Conservation (phyloP, 2,329 filamentous ascomycete genomes). For the Colletotrichum sp. region DNA sequence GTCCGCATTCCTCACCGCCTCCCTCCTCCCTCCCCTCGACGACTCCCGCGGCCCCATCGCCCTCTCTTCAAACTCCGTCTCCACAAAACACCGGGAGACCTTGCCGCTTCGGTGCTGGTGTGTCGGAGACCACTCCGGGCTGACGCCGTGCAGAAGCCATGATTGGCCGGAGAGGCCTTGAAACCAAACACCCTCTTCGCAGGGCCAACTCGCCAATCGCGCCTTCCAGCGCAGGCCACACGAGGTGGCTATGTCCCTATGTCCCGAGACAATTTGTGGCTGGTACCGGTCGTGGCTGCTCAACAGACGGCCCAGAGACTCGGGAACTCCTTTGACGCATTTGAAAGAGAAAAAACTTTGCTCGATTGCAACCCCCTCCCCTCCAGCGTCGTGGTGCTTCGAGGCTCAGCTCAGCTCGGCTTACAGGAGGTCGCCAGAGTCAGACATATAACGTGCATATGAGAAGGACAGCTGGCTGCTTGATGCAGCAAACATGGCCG, state of each 20-base stretch:
- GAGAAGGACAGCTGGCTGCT: background rate
- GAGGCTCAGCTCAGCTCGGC: background rate
- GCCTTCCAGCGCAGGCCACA: background rate
- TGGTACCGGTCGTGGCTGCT: background rate
- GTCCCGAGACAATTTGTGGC: slow-evolving; percentile 11
- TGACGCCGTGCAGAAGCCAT: background rate
- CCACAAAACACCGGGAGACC: background rate
- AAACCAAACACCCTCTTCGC: background rate
- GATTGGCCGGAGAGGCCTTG: slow-evolving; percentile 2
- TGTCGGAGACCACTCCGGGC: slow-evolving; percentile 15
- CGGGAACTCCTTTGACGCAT: background rate
- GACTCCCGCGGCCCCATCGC: background rate
- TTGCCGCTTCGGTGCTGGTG: slow-evolving; percentile 18
- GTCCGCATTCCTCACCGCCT: slow-evolving; percentile 10
- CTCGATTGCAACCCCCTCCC: background rate
- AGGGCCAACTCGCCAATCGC: slow-evolving; percentile 10
- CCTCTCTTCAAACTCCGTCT: background rate
- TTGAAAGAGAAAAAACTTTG: background rate
- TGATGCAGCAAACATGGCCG: background rate
- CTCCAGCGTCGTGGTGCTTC: background rate
- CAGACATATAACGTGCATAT: background rate
- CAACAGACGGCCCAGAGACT: background rate
- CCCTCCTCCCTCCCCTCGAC: background rate
- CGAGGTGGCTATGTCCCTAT: slow-evolving; percentile 2
- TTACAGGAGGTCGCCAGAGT: background rate